Base-by-base conservation (phyloP, 345 rosid species). In the Rhodamnia argentea region DNA sequence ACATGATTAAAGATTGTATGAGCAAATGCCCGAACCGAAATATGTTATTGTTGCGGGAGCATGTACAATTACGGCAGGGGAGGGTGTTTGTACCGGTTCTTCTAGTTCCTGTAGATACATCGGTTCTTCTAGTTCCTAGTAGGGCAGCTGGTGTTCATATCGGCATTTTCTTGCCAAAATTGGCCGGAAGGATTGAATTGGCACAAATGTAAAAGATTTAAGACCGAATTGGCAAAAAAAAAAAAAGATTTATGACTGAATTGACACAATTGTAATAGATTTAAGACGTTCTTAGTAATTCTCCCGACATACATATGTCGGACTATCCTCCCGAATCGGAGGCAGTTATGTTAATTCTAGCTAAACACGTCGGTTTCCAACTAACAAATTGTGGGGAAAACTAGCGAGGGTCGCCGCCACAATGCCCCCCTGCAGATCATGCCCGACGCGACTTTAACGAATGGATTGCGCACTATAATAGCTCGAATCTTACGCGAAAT, bases 331-430 rank as follows among this genome's bases (percentile, higher is more conserved):
- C 20, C 3, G 4, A 64, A 32, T 6, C 3, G 3, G 1, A 16
- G 13, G 3, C 0, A 8, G 13, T 70, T 70, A 29, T 29, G 23
- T 64, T 29, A 2, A 29, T 5, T 7, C 6, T 29, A 4, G 12
- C 0, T 29, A 29, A 64, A 3, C 76, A 64, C 6, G 7, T 7
- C 1, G 22, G 1, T 64, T 64, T 64, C 1, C 10, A 2, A 29
- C 0, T 6, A 10, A 64, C 0, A 16, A 0, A 29, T 29, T 1
- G n/a, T 3, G 1, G 23, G 24, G 57, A 20, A 54, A 54, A 22
- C 23, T 6, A 18, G 57, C 23, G 3, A 7, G 57, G 23, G 16
- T 52, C 54, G 54, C 15, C 53, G 15, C 54, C 15, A 1, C n/a
- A n/a, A n/a, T n/a, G 10, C 51, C 13, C 51, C 10, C 57, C 23